A percentile compares a stretch with the other conserved stretches of the same genome.
phyloP scores from a whole-genome alignment of 2,329 filamentous ascomycete genomes.

The Alternaria incomplexa region DNA sequence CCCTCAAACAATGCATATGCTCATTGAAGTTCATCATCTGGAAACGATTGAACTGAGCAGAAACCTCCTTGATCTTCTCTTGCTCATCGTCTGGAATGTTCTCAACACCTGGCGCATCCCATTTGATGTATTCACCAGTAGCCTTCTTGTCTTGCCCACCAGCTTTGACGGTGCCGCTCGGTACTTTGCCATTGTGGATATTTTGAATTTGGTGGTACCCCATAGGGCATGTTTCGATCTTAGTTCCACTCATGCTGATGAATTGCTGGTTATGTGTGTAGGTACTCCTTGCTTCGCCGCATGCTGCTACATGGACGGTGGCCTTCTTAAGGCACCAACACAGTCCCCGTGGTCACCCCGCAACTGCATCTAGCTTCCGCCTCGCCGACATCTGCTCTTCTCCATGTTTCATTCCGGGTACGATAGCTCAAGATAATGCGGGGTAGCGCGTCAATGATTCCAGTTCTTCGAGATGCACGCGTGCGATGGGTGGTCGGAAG shows the following conservation, averaged over 20 bases:
- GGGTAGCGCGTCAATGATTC: constrained; percentile 18
- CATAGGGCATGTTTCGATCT: constrained; percentile 25
- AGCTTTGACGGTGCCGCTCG: constrained; percentile 31
- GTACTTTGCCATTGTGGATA: constrained; percentile 35
- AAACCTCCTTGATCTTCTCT: constrained; percentile 54
- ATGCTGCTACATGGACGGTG: background rate
- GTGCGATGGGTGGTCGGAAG: constrained; percentile 8
- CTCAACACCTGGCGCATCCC: constrained; percentile 52
- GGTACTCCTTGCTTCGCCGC: background rate
- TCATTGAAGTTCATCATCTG: constrained; percentile 55
- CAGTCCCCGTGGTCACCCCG: background rate
- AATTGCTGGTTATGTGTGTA: background rate
- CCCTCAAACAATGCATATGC: constrained; percentile 39
- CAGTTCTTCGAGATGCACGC: constrained; percentile 7
- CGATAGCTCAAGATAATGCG: constrained; percentile 8
- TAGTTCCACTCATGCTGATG: constrained; percentile 19
- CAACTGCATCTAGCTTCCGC: constrained; percentile 12
- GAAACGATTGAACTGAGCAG: constrained; percentile 55
- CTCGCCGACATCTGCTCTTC: constrained; percentile 8
- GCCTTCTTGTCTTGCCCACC: constrained; percentile 32
- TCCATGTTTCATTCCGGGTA: background rate
- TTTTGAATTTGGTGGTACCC: constrained; percentile 32
- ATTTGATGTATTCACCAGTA: constrained; percentile 49
- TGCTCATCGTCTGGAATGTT: constrained; percentile 48
- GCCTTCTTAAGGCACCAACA: background rate